Conservation (phyloP, 2,329 filamentous ascomycete genomes). For the Fusarium virguliforme region DNA sequence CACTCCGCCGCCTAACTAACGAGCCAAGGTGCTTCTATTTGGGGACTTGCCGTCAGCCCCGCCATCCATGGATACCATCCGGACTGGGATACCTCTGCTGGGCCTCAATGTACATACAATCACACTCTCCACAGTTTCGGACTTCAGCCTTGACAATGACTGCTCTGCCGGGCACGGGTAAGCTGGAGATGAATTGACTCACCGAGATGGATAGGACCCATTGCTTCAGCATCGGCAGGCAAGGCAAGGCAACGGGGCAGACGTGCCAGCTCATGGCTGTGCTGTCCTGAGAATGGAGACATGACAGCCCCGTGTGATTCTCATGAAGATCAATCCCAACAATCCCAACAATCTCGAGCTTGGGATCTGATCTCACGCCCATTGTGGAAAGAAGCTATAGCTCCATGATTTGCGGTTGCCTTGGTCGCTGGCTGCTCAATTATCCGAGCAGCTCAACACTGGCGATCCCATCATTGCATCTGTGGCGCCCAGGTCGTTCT, state of each 20-base stretch:
- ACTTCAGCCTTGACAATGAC: slow-evolving; percentile 33
- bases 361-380: not conserved
- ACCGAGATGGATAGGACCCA: slow-evolving; percentile 22
- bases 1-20: slow-evolving; percentile 34
- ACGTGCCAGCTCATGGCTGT: slow-evolving; percentile 40
- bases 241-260: slow-evolving; percentile 26
- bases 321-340: slow-evolving; percentile 17
- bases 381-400: slow-evolving; percentile 9
- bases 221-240: slow-evolving; percentile 25
- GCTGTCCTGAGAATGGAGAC: slow-evolving; percentile 25
- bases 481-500: slow-evolving; percentile 24
- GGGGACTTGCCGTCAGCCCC: slow-evolving; percentile 36
- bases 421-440: slow-evolving; percentile 20
- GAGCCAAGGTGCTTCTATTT: slow-evolving; percentile 43
- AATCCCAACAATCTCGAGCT: not conserved
- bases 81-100: slow-evolving; percentile 25
- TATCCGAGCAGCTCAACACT: slow-evolving; percentile 17
- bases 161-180: slow-evolving; percentile 23
- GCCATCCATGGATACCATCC: slow-evolving; percentile 4
- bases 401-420: slow-evolving; percentile 16
- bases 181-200: slow-evolving; percentile 27
- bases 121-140: slow-evolving; percentile 33
- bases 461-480: slow-evolving; percentile 21
- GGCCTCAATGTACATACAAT: slow-evolving; percentile 16
- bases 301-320: slow-evolving; percentile 6